Evolutionary conservation across 768 basidiomycete species (phyloP).

Genomic region (Agrocybe chaxingu): DNA sequence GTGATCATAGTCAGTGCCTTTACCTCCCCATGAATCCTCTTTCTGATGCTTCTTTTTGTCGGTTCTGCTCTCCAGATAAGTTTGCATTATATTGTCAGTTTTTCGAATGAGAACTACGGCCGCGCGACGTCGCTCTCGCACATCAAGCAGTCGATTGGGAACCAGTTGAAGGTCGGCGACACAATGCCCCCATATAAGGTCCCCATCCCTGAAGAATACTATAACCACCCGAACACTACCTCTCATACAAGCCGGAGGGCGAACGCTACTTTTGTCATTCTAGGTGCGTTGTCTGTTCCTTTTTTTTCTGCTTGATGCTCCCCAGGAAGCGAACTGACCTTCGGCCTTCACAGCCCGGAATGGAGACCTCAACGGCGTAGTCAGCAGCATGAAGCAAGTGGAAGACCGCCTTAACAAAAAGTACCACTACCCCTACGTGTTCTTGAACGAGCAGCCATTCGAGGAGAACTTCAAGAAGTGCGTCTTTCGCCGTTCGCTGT

Average conservation of each 20-base stretch:
- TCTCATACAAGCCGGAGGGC: slow-evolving; percentile 55
- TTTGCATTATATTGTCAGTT: slow-evolving; percentile 62
- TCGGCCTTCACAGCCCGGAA: slow-evolving; percentile 45
- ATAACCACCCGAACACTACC: slow-evolving; percentile 34
- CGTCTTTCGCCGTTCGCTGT: slow-evolving; percentile 10
- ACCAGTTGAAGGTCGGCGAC: slow-evolving; percentile 8
- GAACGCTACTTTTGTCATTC: slow-evolving; percentile 80
- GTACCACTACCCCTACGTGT: slow-evolving; percentile 81
- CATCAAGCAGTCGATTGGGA: slow-evolving; percentile 34
- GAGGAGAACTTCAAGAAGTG: slow-evolving; percentile 69
- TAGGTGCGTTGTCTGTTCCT: slow-evolving; percentile 36
- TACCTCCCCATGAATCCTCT: neutral
- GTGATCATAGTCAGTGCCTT: slow-evolving; percentile 38
- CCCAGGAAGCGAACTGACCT: neutral
- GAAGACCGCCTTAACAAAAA: slow-evolving; percentile 92
- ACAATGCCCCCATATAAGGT: slow-evolving; percentile 47
- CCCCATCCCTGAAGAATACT: slow-evolving; percentile 61
- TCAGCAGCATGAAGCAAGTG: slow-evolving; percentile 68
- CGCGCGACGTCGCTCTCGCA: slow-evolving; percentile 50
- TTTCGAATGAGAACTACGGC: slow-evolving; percentile 65
- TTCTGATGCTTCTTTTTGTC: neutral
- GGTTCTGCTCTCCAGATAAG: slow-evolving; percentile 32
- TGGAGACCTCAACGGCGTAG: slow-evolving; percentile 54
- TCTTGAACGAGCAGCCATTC: slow-evolving; percentile 82
- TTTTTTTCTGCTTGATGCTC: neutral